Evolutionary conservation across 2,329 filamentous ascomycete species (phyloP).

Genomic region (Xylariaceae sp.): DNA sequence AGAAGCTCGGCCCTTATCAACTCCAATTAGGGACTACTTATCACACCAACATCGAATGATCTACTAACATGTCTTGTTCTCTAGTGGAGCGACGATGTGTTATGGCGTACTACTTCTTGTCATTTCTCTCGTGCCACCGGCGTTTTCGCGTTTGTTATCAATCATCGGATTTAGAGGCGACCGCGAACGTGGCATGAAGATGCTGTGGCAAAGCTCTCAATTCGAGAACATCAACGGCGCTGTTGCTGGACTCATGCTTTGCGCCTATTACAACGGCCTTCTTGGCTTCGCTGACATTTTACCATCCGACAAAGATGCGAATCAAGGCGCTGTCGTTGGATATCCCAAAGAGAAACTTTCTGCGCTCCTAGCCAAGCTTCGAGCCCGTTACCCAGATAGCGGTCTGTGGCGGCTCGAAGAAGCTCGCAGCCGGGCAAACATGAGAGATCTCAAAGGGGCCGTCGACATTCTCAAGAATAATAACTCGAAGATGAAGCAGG

Average conservation of each 20-base stretch:
- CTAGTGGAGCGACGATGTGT: conserved; percentile 80
- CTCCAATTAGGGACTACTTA: neutral
- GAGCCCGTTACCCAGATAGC: conserved; percentile 73
- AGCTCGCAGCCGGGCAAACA: conserved; percentile 69
- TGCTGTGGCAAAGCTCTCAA: conserved; percentile 87
- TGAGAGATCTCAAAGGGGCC: conserved; percentile 64
- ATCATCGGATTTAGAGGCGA: conserved; percentile 92
- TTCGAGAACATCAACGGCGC: conserved; percentile 91
- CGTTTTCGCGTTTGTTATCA: conserved; percentile 81
- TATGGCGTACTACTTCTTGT: conserved; percentile 83
- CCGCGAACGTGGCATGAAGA: conserved; percentile 72
- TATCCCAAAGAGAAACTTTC: conserved; percentile 70
- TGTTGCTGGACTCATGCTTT: conserved; percentile 74
- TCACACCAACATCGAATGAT: neutral
- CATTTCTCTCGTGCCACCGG: conserved; percentile 88
- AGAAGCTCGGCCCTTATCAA: neutral
- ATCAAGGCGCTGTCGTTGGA: conserved; percentile 57
- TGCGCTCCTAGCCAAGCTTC: conserved; percentile 69
- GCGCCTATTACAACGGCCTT: conserved; percentile 86
- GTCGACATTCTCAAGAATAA: conserved; percentile 62
- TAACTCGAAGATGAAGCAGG: conserved; percentile 77
- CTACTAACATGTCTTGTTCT: conserved; percentile 5
- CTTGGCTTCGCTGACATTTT: conserved; percentile 87
- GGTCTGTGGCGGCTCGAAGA: conserved; percentile 87
- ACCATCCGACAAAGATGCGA: conserved; percentile 57